Conservation (phyloP, 2,329 filamentous ascomycete genomes). For the Calonectria pseudoreteaudii region DNA sequence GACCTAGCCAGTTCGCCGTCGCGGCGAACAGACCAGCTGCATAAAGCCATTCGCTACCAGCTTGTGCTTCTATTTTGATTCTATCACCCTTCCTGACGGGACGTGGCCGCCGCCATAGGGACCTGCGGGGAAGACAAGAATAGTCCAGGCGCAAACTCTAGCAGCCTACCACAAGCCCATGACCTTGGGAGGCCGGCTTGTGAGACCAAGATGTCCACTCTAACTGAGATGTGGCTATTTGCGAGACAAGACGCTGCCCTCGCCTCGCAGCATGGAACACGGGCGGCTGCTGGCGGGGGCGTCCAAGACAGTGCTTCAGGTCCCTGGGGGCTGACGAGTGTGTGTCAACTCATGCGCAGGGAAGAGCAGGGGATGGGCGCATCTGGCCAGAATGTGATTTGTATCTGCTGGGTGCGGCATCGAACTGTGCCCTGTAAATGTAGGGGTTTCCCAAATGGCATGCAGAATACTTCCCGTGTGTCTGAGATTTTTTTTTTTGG, state of each 20-base stretch:
- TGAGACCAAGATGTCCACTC: conserved; percentile 19
- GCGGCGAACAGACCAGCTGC: background rate
- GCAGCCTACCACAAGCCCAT: background rate
- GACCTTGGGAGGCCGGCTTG: conserved; percentile 10
- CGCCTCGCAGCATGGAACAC: background rate
- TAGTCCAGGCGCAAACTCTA: conserved; percentile 9
- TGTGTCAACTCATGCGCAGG: conserved; percentile 5
- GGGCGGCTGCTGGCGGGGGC: background rate
- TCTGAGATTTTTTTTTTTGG: conserved; percentile 6
- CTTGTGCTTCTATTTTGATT: conserved; percentile 4
- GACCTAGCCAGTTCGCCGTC: background rate
- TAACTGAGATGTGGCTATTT: conserved; percentile 24
- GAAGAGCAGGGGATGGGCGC: background rate
- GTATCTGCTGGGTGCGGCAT: conserved; percentile 2
- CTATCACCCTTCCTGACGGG: background rate
- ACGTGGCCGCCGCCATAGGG: conserved; percentile 4
- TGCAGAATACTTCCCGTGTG: conserved; percentile 15
- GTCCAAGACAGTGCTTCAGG: background rate
- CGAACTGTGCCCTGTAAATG: background rate
- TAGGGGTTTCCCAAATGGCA: conserved; percentile 19
- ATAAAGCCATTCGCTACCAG: background rate
- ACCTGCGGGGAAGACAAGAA: conserved; percentile 21
- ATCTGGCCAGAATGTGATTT: background rate
- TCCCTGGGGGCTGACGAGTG: background rate
- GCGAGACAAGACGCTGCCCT: conserved; percentile 18